Percentiles rank a stretch among this genome's conserved stretches.
phyloP scores from a whole-genome alignment of 345 rosid species.

The Eucalyptus viminalis region DNA sequence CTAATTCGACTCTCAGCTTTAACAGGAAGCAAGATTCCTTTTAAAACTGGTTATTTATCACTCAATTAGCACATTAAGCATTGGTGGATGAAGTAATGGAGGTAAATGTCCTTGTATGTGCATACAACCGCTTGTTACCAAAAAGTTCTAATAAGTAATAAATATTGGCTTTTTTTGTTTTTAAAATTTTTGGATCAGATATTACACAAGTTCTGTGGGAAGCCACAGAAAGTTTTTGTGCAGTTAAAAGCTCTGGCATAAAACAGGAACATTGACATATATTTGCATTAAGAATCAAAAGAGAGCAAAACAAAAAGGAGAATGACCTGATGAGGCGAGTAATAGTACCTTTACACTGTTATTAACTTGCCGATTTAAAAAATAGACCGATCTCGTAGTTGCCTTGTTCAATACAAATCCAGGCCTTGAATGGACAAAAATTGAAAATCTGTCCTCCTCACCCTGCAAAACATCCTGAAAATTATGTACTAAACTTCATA shows the following conservation, averaged over 20 bases:
- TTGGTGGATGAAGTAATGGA: background rate
- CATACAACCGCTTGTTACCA: background rate
- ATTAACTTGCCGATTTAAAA: conserved; percentile 74
- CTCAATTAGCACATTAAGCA: background rate
- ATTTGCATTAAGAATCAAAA: background rate
- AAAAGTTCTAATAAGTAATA: background rate
- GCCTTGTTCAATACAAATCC: conserved; percentile 75
- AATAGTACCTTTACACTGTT: conserved; percentile 70
- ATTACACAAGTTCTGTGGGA: background rate
- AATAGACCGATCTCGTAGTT: conserved; percentile 66
- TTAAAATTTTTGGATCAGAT: background rate
- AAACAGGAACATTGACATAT: background rate
- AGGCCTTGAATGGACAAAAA: conserved; percentile 91
- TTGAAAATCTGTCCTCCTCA: conserved; percentile 60
- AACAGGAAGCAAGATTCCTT: background rate
- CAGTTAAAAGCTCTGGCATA: background rate
- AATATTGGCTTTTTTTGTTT: background rate
- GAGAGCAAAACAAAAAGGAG: background rate
- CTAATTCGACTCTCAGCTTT: background rate
- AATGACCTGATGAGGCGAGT: background rate
- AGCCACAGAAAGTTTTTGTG: background rate
- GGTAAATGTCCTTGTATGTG: background rate
- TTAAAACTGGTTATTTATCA: background rate
- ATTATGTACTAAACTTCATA: background rate
- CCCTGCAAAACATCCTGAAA: conserved; percentile 36